Conservation (phyloP, 2,329 filamentous ascomycete species). For the Cordyceps cateniannulata region DNA sequence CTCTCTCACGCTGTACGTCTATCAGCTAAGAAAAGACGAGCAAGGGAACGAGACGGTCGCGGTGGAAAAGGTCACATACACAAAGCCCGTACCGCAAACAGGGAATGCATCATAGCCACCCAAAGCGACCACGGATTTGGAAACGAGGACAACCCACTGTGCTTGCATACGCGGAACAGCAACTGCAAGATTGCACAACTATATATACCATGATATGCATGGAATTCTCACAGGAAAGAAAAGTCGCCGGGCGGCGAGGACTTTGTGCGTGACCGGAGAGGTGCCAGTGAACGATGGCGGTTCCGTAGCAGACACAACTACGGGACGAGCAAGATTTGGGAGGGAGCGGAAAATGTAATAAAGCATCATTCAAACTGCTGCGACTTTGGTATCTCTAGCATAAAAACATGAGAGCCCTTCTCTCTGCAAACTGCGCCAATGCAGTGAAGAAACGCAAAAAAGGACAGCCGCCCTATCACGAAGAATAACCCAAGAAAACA, state of each 20-base stretch:
- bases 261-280: not conserved
- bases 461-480: not conserved
- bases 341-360: slow-evolving; percentile 10
- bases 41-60: slow-evolving; percentile 73
- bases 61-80: slow-evolving; percentile 81
- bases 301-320: not conserved
- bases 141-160: not conserved
- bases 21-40: slow-evolving; percentile 72
- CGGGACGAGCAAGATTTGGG: slow-evolving; percentile 16
- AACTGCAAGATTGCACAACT: not conserved
- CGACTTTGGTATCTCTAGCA: slow-evolving; percentile 15
- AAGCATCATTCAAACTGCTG: slow-evolving; percentile 16
- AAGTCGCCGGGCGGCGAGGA: not conserved
- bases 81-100: slow-evolving; percentile 62
- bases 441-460: not conserved
- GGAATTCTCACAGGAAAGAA: not conserved
- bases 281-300: slow-evolving; percentile 11
- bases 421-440: not conserved
- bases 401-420: slow-evolving; percentile 5
- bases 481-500: slow-evolving; percentile 9
- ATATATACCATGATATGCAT: slow-evolving; percentile 7
- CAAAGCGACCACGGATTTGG: not conserved
- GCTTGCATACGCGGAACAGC: not conserved
- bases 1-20: slow-evolving; percentile 91
- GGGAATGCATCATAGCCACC: slow-evolving; percentile 39